These are phyloP conservation scores for Pythium sp. DNA, from an alignment of 352 stramenopile genomes.

Conservation along the genomic window DNA sequence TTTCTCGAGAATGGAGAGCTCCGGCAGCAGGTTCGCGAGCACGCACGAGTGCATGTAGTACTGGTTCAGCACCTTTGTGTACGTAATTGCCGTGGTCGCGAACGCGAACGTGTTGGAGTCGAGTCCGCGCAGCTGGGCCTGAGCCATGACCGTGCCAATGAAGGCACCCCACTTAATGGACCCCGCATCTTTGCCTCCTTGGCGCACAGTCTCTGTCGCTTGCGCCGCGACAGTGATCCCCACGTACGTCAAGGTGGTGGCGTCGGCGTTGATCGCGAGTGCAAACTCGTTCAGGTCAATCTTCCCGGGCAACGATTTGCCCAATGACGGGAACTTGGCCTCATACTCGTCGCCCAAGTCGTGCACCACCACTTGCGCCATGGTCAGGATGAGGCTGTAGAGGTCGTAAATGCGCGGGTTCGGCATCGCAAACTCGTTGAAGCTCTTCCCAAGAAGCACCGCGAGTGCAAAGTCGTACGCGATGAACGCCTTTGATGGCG, in stretches of 20 bases:
- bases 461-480: slow-evolving; percentile 1
- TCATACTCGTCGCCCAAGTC: neutral
- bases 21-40: neutral
- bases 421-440: neutral
- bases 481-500: neutral
- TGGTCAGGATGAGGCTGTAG: slow-evolving; percentile 1
- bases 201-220: neutral
- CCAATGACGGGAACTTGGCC: neutral
- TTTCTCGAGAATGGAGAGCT: neutral
- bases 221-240: neutral
- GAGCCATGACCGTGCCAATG: neutral
- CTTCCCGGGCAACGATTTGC: neutral
- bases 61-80: neutral
- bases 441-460: neutral
- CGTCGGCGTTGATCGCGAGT: neutral
- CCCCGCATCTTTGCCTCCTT: neutral
- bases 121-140: neutral
- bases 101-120: slow-evolving; percentile 2
- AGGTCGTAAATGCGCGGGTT: neutral
- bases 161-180: slow-evolving; percentile 2
- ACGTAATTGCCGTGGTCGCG: neutral
- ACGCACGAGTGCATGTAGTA: slow-evolving; percentile 7
- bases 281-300: slow-evolving; percentile 7
- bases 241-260: neutral
- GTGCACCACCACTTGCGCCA: neutral